Evolutionary conservation across 495 filamentous ascomycete species (phyloP), one percentile per base, ranked within the genome.

Genomic region (Saxophila tyrrhenica): DNA sequence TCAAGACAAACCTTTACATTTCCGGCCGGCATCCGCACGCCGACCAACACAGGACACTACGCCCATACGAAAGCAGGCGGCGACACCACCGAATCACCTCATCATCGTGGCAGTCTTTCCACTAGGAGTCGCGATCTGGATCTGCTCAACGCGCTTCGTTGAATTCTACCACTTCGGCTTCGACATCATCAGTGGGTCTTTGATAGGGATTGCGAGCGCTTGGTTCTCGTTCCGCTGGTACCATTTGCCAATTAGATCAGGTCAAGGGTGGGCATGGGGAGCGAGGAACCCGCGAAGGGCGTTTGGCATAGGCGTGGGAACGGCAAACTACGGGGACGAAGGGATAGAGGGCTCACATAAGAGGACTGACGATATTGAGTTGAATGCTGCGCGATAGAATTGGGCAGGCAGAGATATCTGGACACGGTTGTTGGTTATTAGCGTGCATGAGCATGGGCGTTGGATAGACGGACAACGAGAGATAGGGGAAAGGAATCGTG

Each of bases 111-210:
- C 75, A 0, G 72, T 83, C 48, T 63, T 81, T 1, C 79, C 82
- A 3, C 65, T 78, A 15, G 74, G 72, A 2, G 67, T 75, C 0
- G 82, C 83, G 0, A 74, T 75, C 23, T 85, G 81, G 66, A 81
- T 87, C 25, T 64, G 75, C 13, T 69, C 71, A 8, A 82, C 83
- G 11, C 75, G 83, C 9, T 87, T 75, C 71, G 76, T 75, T 20
- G 75, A 87, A 54, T 83, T 71, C 60, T 69, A 76, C 7, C 83
- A 87, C 55, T 75, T 80, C 39, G 80, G 75, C 3, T 80, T 83
- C 50, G 83, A 87, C 57, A 73, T 86, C 49, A 64, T 87, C 2
- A 77, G 70, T 54, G 83, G 83, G 1, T 67, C 73, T 1, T 47
- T 75, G 3, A 68, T 85, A 51, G 83, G 83, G 0, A 69, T 81